Evolutionary conservation across 1,139 yeast genomes (phyloP), one percentile per base, ranked within the genome.

Genomic region (Taiozyma onychis): DNA sequence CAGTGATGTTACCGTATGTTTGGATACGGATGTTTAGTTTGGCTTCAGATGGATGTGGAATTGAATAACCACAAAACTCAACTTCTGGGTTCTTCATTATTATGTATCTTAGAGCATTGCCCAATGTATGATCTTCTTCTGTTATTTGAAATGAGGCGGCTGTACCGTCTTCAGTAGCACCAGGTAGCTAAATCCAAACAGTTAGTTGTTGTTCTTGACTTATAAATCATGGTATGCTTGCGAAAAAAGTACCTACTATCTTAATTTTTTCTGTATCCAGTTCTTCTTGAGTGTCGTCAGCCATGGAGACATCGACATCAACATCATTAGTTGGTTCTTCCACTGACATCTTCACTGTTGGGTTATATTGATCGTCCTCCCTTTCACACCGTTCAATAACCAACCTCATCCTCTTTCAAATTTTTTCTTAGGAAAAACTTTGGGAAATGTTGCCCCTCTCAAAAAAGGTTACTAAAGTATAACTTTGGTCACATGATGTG

Each of bases 41-140:
- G 54, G 89, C 80, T 70, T 95, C 99, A 37, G 97, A 88, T 30
- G 99, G 99, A 70, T 93, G 99, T n/a, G 99, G 99, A 56, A 93
- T 95, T 46, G 97, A 88, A 72, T 93, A 93, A 52, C 99, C 99
- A 66, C 98, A 93, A 68, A 95, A 93, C 65, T 93, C 99, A 35
- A 93, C 98, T 59, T 90, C 96, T 41, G 97, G 97, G 71, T 93
- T 93, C 72, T 91, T 91, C 97, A 93, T 90, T 61, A 93, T 89
- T 64, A 93, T 82, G 68, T 90, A 91, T 66, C 97, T 83, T 53
- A 93, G 77, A 6, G 98, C 88, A 66, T 93, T 93, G 27, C 98
- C 99, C 51, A 93, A 71, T 1, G 99, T 93, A 67, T 93, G 99
- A 69, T 93, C 98, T 68, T 93, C 99, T 59, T 90, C 95, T 35